phyloP scores from a whole-genome alignment of 305 asterid species.

The Solanum hybrid region DNA sequence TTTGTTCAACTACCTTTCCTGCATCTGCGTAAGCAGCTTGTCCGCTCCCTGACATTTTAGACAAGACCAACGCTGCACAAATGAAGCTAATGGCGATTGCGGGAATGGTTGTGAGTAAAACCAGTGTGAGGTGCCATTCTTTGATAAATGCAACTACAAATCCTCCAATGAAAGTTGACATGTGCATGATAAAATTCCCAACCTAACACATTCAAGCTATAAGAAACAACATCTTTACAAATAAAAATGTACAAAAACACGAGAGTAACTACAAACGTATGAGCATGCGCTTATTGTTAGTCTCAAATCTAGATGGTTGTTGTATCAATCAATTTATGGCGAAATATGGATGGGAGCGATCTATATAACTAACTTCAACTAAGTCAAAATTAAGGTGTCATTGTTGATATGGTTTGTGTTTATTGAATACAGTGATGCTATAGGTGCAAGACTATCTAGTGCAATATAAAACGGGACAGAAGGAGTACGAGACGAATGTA shows the following conservation, averaged over 20 bases:
- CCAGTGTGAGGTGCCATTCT: conserved; percentile 33
- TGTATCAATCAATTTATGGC: not conserved
- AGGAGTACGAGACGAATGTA: not conserved
- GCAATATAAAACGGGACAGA: not conserved
- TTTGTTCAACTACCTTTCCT: conserved; percentile 48
- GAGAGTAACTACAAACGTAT: not conserved
- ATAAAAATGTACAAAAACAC: not conserved
- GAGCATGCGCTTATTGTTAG: not conserved
- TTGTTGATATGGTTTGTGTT: not conserved
- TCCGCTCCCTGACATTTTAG: conserved; percentile 31
- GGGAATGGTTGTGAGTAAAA: conserved; percentile 25
- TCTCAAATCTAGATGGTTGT: not conserved
- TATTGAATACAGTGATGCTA: too few relatives aligned
- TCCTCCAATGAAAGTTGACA: conserved; percentile 32
- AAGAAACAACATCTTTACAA: not conserved
- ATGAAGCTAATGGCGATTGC: conserved; percentile 10
- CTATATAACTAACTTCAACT: not conserved
- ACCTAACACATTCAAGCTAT: conserved; percentile 17
- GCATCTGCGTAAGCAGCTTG: conserved; percentile 60
- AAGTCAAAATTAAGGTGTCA: not conserved
- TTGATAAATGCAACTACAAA: conserved; percentile 25
- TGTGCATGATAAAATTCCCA: conserved; percentile 25
- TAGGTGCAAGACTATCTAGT: not conserved
- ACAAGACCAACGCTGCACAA: conserved; percentile 12
- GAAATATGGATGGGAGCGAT: not conserved